Evolutionary conservation across 2,329 filamentous ascomycete species (phyloP).

Genomic region (Colletotrichum eleusines): DNA sequence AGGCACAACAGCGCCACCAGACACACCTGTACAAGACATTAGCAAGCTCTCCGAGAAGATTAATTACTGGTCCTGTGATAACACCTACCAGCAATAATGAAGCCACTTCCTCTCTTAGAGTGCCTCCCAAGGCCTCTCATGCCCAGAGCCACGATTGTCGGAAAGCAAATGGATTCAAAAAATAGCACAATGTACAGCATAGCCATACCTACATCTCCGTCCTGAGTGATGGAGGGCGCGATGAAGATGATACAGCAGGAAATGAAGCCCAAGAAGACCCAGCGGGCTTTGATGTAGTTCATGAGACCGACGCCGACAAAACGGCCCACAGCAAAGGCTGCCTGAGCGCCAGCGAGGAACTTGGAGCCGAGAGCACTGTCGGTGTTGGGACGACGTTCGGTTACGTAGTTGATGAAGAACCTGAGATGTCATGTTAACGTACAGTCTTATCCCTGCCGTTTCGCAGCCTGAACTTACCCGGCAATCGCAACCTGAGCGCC

Average conservation of each 20-base stretch:
- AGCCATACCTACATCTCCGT: conserved; percentile 64
- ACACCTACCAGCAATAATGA: conserved; percentile 64
- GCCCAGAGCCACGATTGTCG: conserved; percentile 69
- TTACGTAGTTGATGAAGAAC: conserved; percentile 82
- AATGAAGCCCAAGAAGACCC: conserved; percentile 56
- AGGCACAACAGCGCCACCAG: conserved; percentile 80
- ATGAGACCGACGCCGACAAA: conserved; percentile 73
- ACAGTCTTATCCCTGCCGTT: conserved; percentile 68
- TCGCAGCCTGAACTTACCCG: conserved; percentile 60
- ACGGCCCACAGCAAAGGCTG: conserved; percentile 77
- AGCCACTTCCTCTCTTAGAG: conserved; percentile 80
- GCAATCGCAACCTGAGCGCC: conserved; percentile 78
- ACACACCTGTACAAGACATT: conserved; percentile 77
- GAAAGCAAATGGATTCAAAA: conserved; percentile 70
- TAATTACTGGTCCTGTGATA: neutral
- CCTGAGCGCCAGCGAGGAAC: conserved; percentile 81
- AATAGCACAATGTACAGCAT: conserved; percentile 68
- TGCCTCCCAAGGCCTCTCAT: conserved; percentile 75
- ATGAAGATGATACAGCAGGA: conserved; percentile 68
- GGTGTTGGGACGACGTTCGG: conserved; percentile 64
- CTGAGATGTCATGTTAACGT: conserved; percentile 77
- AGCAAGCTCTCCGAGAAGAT: conserved; percentile 73
- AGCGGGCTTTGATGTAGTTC: conserved; percentile 47
- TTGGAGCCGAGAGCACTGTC: conserved; percentile 67
- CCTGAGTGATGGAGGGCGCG: conserved; percentile 59